phyloP scores from a whole-genome alignment of 805 yeast species.

The Kodamaea jinghongensis region DNA sequence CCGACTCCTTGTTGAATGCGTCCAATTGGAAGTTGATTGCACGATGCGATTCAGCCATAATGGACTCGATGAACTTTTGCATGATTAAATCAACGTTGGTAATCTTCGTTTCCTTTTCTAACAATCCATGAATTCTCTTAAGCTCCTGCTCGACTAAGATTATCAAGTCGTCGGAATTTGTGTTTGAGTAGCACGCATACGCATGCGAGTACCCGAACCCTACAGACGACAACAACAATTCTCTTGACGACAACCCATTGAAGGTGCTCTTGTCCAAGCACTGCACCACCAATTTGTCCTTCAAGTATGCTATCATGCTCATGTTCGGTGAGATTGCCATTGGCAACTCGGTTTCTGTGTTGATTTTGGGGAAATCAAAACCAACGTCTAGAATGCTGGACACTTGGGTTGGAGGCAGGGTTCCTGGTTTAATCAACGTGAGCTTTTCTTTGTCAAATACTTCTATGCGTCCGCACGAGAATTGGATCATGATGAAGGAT shows the following conservation, averaged over 20 bases:
- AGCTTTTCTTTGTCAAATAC: constrained; percentile 39
- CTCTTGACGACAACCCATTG: constrained; percentile 24
- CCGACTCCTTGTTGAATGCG: constrained; percentile 61
- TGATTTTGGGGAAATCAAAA: constrained; percentile 40
- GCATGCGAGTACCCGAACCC: constrained; percentile 68
- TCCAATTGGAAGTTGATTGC: constrained; percentile 72
- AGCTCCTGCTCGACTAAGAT: constrained; percentile 53
- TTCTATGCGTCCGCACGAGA: constrained; percentile 46
- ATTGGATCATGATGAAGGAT: constrained; percentile 36
- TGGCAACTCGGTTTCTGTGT: constrained; percentile 15
- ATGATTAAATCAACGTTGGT: constrained; percentile 13
- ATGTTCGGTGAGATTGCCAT: constrained; percentile 51
- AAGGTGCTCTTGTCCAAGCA: constrained; percentile 18
- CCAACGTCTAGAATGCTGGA: constrained; percentile 53
- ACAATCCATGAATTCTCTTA: constrained; percentile 13
- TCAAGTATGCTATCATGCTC: constrained; percentile 35
- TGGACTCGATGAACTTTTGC: constrained; percentile 34
- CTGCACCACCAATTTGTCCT: constrained; percentile 16
- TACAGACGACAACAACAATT: constrained; percentile 46
- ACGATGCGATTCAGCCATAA: constrained; percentile 67
- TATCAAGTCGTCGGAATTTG: constrained; percentile 68
- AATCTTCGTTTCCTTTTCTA: constrained; percentile 1
- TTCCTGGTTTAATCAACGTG: constrained; percentile 16
- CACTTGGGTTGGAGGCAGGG: constrained; percentile 15
- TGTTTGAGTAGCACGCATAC: constrained; percentile 63